A percentile compares a stretch with the other conserved stretches of the same genome.
Evolutionary conservation across 148 eudicot species (phyloP).

Genomic region (Amaranthus palmeri): DNA sequence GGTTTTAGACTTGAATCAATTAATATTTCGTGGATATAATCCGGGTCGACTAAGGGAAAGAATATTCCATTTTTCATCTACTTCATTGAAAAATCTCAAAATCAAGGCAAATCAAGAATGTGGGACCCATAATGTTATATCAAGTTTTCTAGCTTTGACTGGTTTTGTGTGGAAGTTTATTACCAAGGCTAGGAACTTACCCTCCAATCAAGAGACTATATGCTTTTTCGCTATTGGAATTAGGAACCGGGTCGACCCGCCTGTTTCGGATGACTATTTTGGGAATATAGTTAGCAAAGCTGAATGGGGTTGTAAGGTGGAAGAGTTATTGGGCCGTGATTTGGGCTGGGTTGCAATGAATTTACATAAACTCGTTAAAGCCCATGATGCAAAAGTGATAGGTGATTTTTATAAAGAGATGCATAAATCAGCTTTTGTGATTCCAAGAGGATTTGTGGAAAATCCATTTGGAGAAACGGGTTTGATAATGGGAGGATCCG

Average conservation of each 20-base stretch:
- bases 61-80: constrained; percentile 14
- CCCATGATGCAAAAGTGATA: constrained; percentile 28
- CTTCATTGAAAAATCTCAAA: constrained; percentile 8
- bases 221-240: constrained; percentile 51
- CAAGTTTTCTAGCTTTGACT: constrained; percentile 48
- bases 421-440: not conserved
- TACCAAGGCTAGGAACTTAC: constrained; percentile 48
- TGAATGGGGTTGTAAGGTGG: constrained; percentile 7
- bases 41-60: not conserved
- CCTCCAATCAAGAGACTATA: constrained; percentile 19
- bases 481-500: constrained; percentile 55
- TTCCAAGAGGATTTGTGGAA: constrained; percentile 27
- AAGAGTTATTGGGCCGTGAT: constrained; percentile 44
- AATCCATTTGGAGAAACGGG: not conserved
- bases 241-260: constrained; percentile 53
- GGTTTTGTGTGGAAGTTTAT: constrained; percentile 69
- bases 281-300: constrained; percentile 49
- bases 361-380: constrained; percentile 30
- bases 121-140: constrained; percentile 28
- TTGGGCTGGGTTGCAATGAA: constrained; percentile 39
- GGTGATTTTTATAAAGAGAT: not conserved
- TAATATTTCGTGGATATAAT: not conserved
- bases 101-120: constrained; percentile 21
- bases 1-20: too few species aligned
- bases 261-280: constrained; percentile 45